phyloP scores from a whole-genome alignment of 2,329 filamentous ascomycete species.

The Xylariales sp. region DNA sequence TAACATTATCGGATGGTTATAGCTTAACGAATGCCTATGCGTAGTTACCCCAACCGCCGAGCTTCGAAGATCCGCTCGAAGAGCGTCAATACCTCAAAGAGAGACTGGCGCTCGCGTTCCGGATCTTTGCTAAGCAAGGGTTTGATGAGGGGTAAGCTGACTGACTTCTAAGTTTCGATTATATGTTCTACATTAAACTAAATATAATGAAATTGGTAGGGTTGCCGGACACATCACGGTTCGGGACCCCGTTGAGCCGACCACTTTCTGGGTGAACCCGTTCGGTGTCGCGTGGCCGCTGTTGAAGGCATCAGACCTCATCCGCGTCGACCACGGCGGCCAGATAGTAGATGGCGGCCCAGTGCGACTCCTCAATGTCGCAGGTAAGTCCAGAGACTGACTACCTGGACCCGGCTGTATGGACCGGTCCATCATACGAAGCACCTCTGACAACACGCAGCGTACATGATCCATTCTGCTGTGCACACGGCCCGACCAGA shows the following conservation, averaged over 20 bases:
- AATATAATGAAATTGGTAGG: slow-evolving; percentile 29
- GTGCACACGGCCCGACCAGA: slow-evolving; percentile 67
- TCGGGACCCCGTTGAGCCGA: slow-evolving; percentile 67
- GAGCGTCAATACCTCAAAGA: slow-evolving; percentile 66
- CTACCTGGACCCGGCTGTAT: background rate
- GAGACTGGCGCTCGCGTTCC: slow-evolving; percentile 65
- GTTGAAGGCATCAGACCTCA: slow-evolving; percentile 74
- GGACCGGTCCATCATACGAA: background rate
- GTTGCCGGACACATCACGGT: slow-evolving; percentile 74
- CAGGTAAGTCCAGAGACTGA: slow-evolving; percentile 37
- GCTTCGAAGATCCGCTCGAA: slow-evolving; percentile 47
- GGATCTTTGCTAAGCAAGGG: slow-evolving; percentile 67
- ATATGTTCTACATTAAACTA: slow-evolving; percentile 9
- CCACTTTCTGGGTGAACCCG: slow-evolving; percentile 75
- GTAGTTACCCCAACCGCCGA: slow-evolving; percentile 40
- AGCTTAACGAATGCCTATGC: slow-evolving; percentile 10
- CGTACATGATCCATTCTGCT: slow-evolving; percentile 63
- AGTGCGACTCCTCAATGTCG: slow-evolving; percentile 51
- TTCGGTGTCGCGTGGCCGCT: slow-evolving; percentile 72
- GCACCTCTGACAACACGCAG: slow-evolving; percentile 34
- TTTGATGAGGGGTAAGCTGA: slow-evolving; percentile 63
- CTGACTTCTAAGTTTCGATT: background rate
- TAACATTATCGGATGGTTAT: background rate
- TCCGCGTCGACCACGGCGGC: slow-evolving; percentile 71
- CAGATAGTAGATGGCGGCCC: slow-evolving; percentile 71